Conservation (phyloP, 2,329 filamentous ascomycete species). For the Penicillium sp. region DNA sequence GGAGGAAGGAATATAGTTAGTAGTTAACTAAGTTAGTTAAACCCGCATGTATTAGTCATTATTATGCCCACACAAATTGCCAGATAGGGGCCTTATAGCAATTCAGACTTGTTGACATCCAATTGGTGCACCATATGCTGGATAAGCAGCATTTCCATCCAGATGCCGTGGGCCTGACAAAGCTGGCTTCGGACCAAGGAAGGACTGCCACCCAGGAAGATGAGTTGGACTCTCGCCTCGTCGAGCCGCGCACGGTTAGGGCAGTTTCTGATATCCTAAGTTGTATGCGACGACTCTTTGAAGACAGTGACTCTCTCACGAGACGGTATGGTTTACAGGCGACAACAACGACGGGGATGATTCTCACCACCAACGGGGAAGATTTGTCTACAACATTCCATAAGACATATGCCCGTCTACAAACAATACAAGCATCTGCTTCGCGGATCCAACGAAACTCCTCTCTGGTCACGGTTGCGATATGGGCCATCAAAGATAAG, state of each 20-base stretch:
- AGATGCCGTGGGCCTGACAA: conserved; percentile 10
- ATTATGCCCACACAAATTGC: no score
- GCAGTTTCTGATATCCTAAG: conserved; percentile 11
- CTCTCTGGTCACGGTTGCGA: neutral
- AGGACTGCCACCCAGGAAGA: neutral
- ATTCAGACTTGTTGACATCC: no score
- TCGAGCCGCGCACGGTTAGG: conserved; percentile 1
- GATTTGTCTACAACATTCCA: neutral
- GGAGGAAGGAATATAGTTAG: no score
- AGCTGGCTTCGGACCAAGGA: neutral
- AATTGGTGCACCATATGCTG: no score
- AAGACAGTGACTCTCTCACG: conserved; percentile 10
- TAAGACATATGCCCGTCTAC: neutral
- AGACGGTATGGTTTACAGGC: conserved; percentile 13
- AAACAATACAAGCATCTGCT: neutral
- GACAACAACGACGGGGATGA: neutral
- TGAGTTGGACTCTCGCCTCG: conserved; percentile 2
- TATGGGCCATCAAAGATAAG: conserved; percentile 19
- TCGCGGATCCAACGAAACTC: conserved; percentile 3
- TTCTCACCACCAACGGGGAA: neutral
- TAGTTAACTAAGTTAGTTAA: no score
- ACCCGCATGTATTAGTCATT: no score
- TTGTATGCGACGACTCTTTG: conserved; percentile 14
- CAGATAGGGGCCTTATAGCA: no score
- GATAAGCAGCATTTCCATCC: no score